Evolutionary conservation across 1,284 basidiomycete genomes (phyloP), one percentile per base, ranked within the genome.

Genomic region (Pholiota adiposa): DNA sequence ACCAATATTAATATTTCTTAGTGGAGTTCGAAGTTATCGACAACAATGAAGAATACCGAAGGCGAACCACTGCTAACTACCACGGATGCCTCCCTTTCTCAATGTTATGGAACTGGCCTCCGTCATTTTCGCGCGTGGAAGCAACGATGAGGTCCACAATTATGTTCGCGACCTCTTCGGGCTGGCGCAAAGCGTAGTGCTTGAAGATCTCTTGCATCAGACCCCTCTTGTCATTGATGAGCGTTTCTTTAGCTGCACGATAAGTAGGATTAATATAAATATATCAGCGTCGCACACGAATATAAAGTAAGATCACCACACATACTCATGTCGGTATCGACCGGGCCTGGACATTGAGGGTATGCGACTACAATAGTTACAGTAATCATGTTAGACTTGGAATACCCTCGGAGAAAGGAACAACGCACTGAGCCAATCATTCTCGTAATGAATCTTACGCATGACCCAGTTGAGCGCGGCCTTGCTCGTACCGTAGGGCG

Each of bases 401-500:
- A 12, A 36, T 27, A 21, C 23, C 2, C 12, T 31, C 29, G 4
- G 29, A 5, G 5, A 4, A 12, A 12, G 3, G 4, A 21, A 9
- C 3, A 4, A 44, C 56, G n/a, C 14, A 36, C 63, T 54, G 8
- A 59, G 51, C 57, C 57, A 59, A 1, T 59, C 57, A 12, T 59
- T 59, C 19, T 59, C 57, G 11, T 54, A 59, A 21, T 59, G 57
- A 11, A 59, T 54, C 19, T 59, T 59, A 1, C 57, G 29, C 6
- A 21, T 43, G 8, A 18, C 40, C 52, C 52, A 54, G 25, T 54
- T 54, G 6, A 54, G 38, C 3, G 51, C 51, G 16, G 25, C 36
- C 36, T 53, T 53, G 34, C 36, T 53, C 38, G 5, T 25, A 2
- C 36, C 36, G 25, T 53, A 53, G 4, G 51, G 18, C 6, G 11